A percentile compares a stretch with the other conserved stretches of the same genome.
phyloP scores from a whole-genome alignment of 768 basidiomycete genomes.

The Boletus vinaceobasis region DNA sequence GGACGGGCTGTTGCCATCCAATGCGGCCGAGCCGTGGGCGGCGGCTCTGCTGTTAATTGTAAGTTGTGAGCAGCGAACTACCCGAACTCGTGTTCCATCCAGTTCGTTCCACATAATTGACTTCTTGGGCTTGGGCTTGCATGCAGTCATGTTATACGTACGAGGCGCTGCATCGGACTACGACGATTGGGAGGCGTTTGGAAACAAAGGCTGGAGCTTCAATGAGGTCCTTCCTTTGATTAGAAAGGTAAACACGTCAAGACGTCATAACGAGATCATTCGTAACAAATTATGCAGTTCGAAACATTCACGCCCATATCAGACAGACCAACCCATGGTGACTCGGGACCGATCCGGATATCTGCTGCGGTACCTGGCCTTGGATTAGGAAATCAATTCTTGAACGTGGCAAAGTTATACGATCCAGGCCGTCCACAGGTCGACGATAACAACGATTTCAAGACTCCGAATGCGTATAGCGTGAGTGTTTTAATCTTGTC shows the following conservation, averaged over 20 bases:
- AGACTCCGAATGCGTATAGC: conserved; percentile 24
- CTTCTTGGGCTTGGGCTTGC: too few species aligned
- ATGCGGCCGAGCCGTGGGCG: too few species aligned
- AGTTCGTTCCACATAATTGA: too few species aligned
- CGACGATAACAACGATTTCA: too few species aligned
- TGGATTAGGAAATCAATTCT: conserved; percentile 34
- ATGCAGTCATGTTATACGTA: too few species aligned
- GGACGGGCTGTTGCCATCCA: too few species aligned
- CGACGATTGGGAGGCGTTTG: conserved; percentile 49
- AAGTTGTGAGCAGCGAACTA: too few species aligned
- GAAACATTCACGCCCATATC: conserved; percentile 34
- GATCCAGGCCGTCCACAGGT: too few species aligned
- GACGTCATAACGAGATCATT: not conserved
- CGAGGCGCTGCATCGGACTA: too few species aligned
- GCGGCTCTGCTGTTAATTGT: too few species aligned
- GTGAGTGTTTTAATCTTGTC: conserved; percentile 10
- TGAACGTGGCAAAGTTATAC: too few species aligned
- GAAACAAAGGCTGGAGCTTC: conserved; percentile 56
- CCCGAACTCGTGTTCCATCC: too few species aligned
- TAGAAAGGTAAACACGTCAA: conserved; percentile 42
- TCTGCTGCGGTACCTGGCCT: conserved; percentile 4
- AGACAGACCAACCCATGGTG: conserved; percentile 36
- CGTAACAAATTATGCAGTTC: conserved; percentile 45
- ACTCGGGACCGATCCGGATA: conserved; percentile 30
- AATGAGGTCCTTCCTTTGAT: conserved; percentile 54